phyloP scores from a whole-genome alignment of 192 early-diverging fungal genomes.

The Rhizophagus sp. region DNA sequence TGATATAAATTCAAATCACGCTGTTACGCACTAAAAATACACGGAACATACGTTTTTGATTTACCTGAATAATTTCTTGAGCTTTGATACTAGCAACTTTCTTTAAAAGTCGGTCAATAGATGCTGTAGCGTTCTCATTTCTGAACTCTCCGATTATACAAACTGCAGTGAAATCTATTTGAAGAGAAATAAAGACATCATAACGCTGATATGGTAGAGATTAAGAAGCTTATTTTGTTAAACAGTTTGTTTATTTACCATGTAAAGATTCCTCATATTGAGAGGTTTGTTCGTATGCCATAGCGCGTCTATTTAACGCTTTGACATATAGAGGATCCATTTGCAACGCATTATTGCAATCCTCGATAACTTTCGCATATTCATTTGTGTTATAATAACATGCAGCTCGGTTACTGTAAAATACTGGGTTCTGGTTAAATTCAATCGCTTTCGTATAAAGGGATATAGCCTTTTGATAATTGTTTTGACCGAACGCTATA shows the following conservation, averaged over 20 bases:
- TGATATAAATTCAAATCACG: not conserved
- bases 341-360: slow-evolving; percentile 80
- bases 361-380: slow-evolving; percentile 76
- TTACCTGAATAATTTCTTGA: slow-evolving; percentile 66
- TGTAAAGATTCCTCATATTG: slow-evolving; percentile 55
- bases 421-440: slow-evolving; percentile 81
- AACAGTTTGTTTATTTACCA: slow-evolving; percentile 32
- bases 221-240: not conserved
- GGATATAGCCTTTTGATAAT: slow-evolving; percentile 83
- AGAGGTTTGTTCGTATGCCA: slow-evolving; percentile 56
- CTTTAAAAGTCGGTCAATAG: slow-evolving; percentile 90
- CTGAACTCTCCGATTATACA: slow-evolving; percentile 96
- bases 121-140: slow-evolving; percentile 72
- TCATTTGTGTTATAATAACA: slow-evolving; percentile 80
- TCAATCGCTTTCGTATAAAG: slow-evolving; percentile 89
- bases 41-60: not conserved
- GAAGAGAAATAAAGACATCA: not conserved
- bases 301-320: slow-evolving; percentile 62
- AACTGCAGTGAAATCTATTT: slow-evolving; percentile 79
- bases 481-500: slow-evolving; percentile 77
- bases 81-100: slow-evolving; percentile 76
- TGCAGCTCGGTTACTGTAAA: slow-evolving; percentile 94
- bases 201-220: no score
- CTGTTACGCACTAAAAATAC: slow-evolving; percentile 4
- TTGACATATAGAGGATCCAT: slow-evolving; percentile 90